Conservation (phyloP, 1,284 basidiomycete genomes). For the Leccinum pallidistipes region DNA sequence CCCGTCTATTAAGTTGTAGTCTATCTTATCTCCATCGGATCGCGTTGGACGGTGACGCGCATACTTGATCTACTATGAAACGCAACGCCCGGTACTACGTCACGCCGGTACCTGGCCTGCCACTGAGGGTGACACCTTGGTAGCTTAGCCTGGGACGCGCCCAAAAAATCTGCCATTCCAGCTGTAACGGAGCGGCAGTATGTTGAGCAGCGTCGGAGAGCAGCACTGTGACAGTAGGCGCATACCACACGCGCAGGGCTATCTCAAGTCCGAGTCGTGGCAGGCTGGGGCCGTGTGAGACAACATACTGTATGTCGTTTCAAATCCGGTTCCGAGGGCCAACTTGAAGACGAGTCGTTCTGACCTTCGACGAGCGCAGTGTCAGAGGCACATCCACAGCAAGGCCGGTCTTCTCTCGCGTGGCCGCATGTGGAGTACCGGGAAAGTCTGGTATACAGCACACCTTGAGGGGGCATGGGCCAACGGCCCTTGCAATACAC, state of each 20-base stretch:
- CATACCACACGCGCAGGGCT: conserved; percentile 4
- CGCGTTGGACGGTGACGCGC: neutral
- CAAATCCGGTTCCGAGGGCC: conserved; percentile 32
- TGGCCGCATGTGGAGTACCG: conserved; percentile 8
- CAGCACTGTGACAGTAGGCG: conserved; percentile 6
- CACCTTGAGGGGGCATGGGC: conserved; percentile 2
- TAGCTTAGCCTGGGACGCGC: conserved; percentile 10
- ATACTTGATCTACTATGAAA: neutral
- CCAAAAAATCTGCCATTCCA: neutral
- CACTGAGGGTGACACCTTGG: neutral
- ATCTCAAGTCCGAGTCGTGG: conserved; percentile 7
- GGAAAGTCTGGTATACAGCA: neutral
- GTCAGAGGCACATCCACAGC: conserved; percentile 22
- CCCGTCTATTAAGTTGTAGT: conserved; percentile 5
- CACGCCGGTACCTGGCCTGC: conserved; percentile 1
- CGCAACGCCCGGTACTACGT: conserved; percentile 1
- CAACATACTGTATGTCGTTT: neutral
- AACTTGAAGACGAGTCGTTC: neutral
- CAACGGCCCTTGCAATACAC: conserved; percentile 18
- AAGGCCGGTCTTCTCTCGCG: conserved; percentile 14
- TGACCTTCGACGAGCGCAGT: conserved; percentile 17
- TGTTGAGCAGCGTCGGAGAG: neutral
- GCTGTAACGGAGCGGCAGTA: conserved; percentile 2
- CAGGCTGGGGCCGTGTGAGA: conserved; percentile 5
- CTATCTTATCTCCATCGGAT: conserved; percentile 11